Conservation (phyloP, 208 protist genomes). For the Herpetomonas muscarum region DNA sequence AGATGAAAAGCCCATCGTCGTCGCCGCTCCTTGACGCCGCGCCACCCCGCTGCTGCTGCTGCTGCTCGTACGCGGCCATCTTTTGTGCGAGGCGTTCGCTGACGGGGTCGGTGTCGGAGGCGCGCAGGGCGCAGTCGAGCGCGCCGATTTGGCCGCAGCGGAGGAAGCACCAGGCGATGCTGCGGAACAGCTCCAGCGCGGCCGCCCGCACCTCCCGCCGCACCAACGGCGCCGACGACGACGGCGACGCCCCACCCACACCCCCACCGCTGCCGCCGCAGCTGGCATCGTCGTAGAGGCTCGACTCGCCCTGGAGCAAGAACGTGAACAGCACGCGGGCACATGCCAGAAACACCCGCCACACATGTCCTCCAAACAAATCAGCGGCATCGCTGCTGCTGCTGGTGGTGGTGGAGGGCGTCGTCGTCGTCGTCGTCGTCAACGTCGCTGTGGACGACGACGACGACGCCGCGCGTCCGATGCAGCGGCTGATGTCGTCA, state of each 20-base stretch:
- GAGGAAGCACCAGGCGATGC: constrained; percentile 31
- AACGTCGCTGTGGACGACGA: not conserved
- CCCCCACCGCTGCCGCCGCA: no score
- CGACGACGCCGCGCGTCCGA: not conserved
- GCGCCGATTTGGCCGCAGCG: constrained; percentile 9
- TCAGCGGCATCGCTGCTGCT: not conserved
- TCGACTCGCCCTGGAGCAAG: no score
- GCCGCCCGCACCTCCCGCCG: constrained; percentile 8
- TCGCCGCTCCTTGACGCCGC: not conserved
- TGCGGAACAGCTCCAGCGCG: constrained; percentile 12
- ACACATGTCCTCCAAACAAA: not conserved
- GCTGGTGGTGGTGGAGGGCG: not conserved
- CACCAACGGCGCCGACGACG: no score
- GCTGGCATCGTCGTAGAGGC: no score
- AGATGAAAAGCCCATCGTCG: not conserved
- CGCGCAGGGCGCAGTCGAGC: not conserved
- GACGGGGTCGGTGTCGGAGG: not conserved
- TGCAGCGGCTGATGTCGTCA: not conserved
- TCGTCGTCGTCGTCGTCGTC: not conserved
- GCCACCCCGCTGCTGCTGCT: not conserved
- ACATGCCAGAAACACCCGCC: not conserved
- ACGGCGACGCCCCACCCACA: no score
- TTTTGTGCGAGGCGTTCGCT: no score
- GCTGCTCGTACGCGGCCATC: not conserved
- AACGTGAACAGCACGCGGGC: not conserved